phyloP scores from a whole-genome alignment of 73 alveolate species.

The Symbiodinium natans region DNA sequence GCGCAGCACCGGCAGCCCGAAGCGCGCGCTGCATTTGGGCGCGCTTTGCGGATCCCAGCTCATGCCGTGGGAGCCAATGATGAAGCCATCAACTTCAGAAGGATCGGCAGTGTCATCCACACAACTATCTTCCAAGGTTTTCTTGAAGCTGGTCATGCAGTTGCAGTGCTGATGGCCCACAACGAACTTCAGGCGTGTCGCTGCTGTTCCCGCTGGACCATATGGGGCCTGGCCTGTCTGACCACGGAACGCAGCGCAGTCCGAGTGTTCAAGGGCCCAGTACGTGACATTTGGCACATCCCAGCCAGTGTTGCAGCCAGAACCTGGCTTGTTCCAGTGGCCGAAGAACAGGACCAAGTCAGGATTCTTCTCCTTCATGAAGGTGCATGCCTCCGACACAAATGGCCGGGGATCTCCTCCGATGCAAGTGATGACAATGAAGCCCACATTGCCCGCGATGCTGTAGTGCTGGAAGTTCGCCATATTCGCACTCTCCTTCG shows the following conservation, averaged over 20 bases:
- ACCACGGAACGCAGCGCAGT: conserved; percentile 49
- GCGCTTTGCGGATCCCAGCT: not conserved
- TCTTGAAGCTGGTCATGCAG: conserved; percentile 36
- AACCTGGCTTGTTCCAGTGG: conserved; percentile 77
- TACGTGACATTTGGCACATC: conserved; percentile 22
- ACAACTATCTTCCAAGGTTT: not conserved
- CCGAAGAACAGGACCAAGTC: conserved; percentile 27
- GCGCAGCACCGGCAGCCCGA: conserved; percentile 54
- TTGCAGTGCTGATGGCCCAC: conserved; percentile 72
- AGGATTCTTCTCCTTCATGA: conserved; percentile 74
- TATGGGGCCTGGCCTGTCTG: conserved; percentile 18
- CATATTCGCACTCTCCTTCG: not conserved
- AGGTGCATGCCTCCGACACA: conserved; percentile 37
- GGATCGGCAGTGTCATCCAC: conserved; percentile 13
- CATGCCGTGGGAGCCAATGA: conserved; percentile 60
- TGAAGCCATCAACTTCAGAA: conserved; percentile 24
- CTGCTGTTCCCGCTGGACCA: conserved; percentile 16
- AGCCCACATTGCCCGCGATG: conserved; percentile 61
- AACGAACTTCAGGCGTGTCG: conserved; percentile 36
- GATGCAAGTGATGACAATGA: conserved; percentile 64
- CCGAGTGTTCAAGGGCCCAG: conserved; percentile 44
- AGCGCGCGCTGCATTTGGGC: conserved; percentile 34
- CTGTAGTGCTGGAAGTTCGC: conserved; percentile 56
- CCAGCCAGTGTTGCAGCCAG: conserved; percentile 57
- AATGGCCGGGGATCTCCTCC: conserved; percentile 56